phyloP scores from a whole-genome alignment of 352 stramenopile species.

The Pythium aquatile region DNA sequence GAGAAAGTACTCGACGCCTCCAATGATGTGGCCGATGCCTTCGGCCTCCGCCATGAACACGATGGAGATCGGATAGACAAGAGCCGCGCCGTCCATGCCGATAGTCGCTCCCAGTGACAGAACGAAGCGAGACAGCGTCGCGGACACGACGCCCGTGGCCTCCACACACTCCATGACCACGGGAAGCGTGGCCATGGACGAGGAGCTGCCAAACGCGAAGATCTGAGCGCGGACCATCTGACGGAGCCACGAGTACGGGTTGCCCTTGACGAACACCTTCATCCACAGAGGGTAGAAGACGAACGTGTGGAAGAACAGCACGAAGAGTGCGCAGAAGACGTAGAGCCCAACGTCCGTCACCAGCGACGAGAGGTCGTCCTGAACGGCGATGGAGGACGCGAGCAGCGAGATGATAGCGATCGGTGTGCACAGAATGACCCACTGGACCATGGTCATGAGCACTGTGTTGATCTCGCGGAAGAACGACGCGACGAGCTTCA shows the following conservation, averaged over 20 bases:
- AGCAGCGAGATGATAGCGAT: slow-evolving; percentile 43
- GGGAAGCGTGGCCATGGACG: slow-evolving; percentile 46
- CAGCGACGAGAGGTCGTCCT: slow-evolving; percentile 30
- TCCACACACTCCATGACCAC: slow-evolving; percentile 42
- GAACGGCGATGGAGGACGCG: slow-evolving; percentile 28
- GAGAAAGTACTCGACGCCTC: slow-evolving; percentile 35
- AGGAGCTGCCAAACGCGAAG: slow-evolving; percentile 42
- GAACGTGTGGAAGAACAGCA: slow-evolving; percentile 27
- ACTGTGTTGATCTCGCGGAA: slow-evolving; percentile 35
- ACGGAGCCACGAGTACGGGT: slow-evolving; percentile 34
- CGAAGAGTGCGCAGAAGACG: slow-evolving; percentile 27
- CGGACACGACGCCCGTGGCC: slow-evolving; percentile 21
- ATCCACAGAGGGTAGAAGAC: slow-evolving; percentile 41
- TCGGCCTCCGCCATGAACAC: slow-evolving; percentile 41
- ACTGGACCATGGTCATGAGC: slow-evolving; percentile 41
- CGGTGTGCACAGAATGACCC: slow-evolving; percentile 43
- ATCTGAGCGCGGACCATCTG: slow-evolving; percentile 34
- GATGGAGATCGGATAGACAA: slow-evolving; percentile 34
- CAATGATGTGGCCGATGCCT: slow-evolving; percentile 26
- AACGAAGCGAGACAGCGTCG: slow-evolving; percentile 33
- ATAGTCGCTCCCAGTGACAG: slow-evolving; percentile 35
- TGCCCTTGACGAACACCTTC: slow-evolving; percentile 26
- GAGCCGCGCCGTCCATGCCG: slow-evolving; percentile 33
- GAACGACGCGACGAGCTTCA: slow-evolving; percentile 25
- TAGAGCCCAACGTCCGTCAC: slow-evolving; percentile 44